Conservation (phyloP, 2,329 filamentous ascomycete genomes). For the Escovopsis weberi region DNA sequence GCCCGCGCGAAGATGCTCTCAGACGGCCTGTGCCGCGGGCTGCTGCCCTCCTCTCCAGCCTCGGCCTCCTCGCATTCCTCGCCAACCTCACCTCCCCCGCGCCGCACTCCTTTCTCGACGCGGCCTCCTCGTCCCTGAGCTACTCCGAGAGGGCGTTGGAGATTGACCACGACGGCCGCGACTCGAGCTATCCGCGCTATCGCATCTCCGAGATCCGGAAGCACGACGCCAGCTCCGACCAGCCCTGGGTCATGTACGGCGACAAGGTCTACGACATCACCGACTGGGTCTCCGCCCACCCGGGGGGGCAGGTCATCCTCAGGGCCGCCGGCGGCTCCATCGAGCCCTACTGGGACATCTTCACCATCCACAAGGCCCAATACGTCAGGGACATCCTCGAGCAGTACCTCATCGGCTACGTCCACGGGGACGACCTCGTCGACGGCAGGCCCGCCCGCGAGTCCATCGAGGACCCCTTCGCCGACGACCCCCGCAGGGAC, state of each 20-base stretch:
- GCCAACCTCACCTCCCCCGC: conserved; percentile 1
- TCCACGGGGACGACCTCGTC: conserved; percentile 44
- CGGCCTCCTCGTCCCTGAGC: conserved; percentile 1
- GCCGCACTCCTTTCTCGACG: conserved; percentile 2
- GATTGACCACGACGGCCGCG: conserved; percentile 7
- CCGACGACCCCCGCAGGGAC: conserved; percentile 37
- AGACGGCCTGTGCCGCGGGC: conserved; percentile 1
- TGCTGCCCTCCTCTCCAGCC: conserved; percentile 2
- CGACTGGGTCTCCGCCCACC: conserved; percentile 50
- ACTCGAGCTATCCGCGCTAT: conserved; percentile 31
- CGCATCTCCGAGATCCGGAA: conserved; percentile 36
- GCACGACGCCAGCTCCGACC: conserved; percentile 35
- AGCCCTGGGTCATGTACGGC: conserved; percentile 49
- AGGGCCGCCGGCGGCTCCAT: conserved; percentile 49
- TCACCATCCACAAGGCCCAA: conserved; percentile 50
- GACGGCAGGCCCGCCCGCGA: conserved; percentile 39
- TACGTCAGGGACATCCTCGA: conserved; percentile 51
- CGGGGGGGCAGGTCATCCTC: conserved; percentile 53
- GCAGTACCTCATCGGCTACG: conserved; percentile 48
- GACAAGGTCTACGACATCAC: conserved; percentile 58
- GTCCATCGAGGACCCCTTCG: conserved; percentile 45
- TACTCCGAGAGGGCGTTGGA: background rate
- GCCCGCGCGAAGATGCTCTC: background rate
- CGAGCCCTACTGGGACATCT: conserved; percentile 57
- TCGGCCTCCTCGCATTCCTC: conserved; percentile 2